phyloP scores from a whole-genome alignment of 2,329 filamentous ascomycete species.

The Aspergillus sp. region DNA sequence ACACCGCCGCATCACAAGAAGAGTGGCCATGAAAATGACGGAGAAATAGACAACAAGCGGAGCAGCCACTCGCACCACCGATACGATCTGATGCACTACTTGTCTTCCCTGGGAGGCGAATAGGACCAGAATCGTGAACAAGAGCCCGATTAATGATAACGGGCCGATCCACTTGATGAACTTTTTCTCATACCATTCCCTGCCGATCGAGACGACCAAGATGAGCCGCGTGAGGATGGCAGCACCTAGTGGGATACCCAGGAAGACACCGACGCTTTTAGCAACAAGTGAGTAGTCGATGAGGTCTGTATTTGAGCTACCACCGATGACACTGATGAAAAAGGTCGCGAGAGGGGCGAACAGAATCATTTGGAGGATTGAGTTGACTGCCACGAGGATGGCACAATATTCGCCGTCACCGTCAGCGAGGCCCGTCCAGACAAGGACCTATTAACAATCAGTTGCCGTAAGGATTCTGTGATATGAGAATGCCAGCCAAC shows the following conservation, averaged over 20 bases:
- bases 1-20: conserved; percentile 53
- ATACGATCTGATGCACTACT: conserved; percentile 74
- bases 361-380: conserved; percentile 63
- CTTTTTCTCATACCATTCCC: conserved; percentile 55
- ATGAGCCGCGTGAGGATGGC: conserved; percentile 66
- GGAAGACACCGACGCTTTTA: conserved; percentile 71
- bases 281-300: conserved; percentile 62
- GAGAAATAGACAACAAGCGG: conserved; percentile 76
- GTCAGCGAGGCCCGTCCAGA: conserved; percentile 71
- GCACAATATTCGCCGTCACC: conserved; percentile 79
- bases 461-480: too few relatives aligned
- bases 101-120: conserved; percentile 73
- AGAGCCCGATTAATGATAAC: conserved; percentile 69
- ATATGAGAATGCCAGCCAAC: conserved; percentile 34
- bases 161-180: conserved; percentile 66
- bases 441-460: conserved; percentile 42
- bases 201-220: conserved; percentile 48
- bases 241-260: conserved; percentile 73
- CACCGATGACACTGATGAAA: conserved; percentile 62
- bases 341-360: conserved; percentile 62
- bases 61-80: conserved; percentile 70
- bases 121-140: conserved; percentile 80
- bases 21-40: conserved; percentile 62
- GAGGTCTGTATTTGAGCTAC: conserved; percentile 25
- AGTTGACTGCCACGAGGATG: conserved; percentile 67